phyloP scores from a whole-genome alignment of 768 basidiomycete genomes.

The Leucogyrophana mollusca region DNA sequence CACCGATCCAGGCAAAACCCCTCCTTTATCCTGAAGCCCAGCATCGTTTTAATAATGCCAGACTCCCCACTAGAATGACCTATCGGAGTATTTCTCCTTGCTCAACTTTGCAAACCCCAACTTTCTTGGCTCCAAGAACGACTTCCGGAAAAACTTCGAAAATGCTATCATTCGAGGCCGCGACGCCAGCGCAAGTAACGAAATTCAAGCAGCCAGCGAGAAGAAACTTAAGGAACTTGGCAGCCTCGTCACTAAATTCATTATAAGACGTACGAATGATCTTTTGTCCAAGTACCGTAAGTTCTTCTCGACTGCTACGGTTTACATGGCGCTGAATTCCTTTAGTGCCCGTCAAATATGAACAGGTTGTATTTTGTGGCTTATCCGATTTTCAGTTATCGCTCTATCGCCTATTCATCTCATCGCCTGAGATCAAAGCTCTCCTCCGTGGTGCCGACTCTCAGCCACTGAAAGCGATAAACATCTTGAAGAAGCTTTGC shows the following conservation, averaged over 20 bases:
- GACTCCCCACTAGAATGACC: constrained; percentile 68
- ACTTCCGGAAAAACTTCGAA: constrained; percentile 96
- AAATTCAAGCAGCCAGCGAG: constrained; percentile 77
- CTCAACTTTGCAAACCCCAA: constrained; percentile 93
- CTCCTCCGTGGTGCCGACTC: constrained; percentile 84
- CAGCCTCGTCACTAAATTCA: constrained; percentile 85
- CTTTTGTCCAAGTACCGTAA: constrained; percentile 90
- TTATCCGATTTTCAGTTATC: constrained; percentile 81
- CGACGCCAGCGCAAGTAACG: constrained; percentile 81
- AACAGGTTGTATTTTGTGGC: constrained; percentile 93
- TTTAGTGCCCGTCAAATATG: constrained; percentile 97
- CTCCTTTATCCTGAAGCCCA: constrained; percentile 6
- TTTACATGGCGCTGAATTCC: constrained; percentile 8
- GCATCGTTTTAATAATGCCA: no score
- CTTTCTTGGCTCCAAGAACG: constrained; percentile 82
- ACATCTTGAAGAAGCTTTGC: constrained; percentile 91
- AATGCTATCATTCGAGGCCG: constrained; percentile 87
- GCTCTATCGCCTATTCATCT: constrained; percentile 87
- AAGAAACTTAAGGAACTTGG: constrained; percentile 91
- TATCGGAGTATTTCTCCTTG: constrained; percentile 92
- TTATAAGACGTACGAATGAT: constrained; percentile 93
- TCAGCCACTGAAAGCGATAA: constrained; percentile 95
- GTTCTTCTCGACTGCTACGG: constrained; percentile 29
- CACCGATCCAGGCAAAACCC: constrained; percentile 74
- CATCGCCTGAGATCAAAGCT: constrained; percentile 89